Base-by-base conservation (phyloP, 495 filamentous ascomycete genomes). In the Lichenothelia convexa region DNA sequence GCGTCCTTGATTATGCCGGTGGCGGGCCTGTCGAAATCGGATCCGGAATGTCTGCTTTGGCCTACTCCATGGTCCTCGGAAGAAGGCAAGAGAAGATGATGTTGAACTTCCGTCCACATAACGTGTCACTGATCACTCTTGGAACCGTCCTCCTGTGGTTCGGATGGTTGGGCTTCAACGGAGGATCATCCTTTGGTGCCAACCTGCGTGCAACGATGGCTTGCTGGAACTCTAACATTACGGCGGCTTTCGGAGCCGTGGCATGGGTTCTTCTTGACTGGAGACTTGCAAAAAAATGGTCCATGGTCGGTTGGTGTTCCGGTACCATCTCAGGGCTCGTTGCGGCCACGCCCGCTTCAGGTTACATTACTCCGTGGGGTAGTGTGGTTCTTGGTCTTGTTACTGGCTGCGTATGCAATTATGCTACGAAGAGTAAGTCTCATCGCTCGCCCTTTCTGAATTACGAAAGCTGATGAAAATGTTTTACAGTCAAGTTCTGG, bases 71-170 rank as follows among this genome's bases (percentile, higher is more conserved):
- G 75, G 80, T 95, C 26, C 78, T 95, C 37, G 91, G 91, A 38
- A 80, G 85, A 46, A 83, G 91, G 36, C 89, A 94, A 63, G 89
- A 95, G 65, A 91, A 85, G 68, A 94, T 95, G 89, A 92, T 95
- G 77, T 69, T 94, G 54, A 83, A 92, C 71, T 55, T 60, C 55
- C 44, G 51, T 35, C 91, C 89, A 1, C 89, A 97, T 71, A 97
- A 95, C 62, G 87, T 95, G 46, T 94, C 89, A 5, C 67, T 95
- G 46, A 95, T 97, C 56, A 80, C 87, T 6, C 76, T 97, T 46
- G 89, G 89, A 32, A 95, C 89, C 6, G 70, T 91, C 38, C 71
- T 97, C 53, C 79, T 97, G 32, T 95, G 87, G 87, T 93, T 95
- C 53, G 89, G 89, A 49, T 95, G 91, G 89, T 65, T 97, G 42